phyloP scores from a whole-genome alignment of 768 basidiomycete species.

The Boletus sp. region DNA sequence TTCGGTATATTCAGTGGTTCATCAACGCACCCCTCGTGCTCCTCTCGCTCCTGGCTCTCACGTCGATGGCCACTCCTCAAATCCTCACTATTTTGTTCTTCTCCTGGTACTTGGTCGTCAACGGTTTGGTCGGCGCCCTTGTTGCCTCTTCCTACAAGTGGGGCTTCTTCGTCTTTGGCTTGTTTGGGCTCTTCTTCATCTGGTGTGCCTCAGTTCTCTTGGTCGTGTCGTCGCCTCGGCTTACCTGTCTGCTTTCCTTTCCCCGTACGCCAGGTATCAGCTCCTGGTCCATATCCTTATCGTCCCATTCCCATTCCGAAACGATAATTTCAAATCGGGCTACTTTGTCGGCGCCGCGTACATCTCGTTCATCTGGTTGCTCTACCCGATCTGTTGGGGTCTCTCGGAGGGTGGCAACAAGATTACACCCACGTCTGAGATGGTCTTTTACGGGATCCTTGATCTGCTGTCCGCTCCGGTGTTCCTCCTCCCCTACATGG shows the following conservation, averaged over 20 bases:
- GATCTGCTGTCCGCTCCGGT: slow-evolving; percentile 39
- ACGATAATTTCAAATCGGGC: slow-evolving; percentile 20
- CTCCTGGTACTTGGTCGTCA: slow-evolving; percentile 44
- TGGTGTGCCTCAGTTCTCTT: slow-evolving; percentile 33
- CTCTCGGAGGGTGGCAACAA: slow-evolving; percentile 51
- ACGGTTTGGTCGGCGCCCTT: slow-evolving; percentile 50
- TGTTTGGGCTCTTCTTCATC: slow-evolving; percentile 47
- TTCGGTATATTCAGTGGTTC: slow-evolving; percentile 55
- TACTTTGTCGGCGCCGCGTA: slow-evolving; percentile 39
- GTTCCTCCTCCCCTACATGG: slow-evolving; percentile 36
- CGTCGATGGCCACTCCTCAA: slow-evolving; percentile 47
- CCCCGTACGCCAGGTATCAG: slow-evolving; percentile 23
- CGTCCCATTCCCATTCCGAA: slow-evolving; percentile 28
- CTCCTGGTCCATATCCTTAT: slow-evolving; percentile 29
- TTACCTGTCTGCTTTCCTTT: neutral
- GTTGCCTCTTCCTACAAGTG: slow-evolving; percentile 53
- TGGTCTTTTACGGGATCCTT: slow-evolving; percentile 54
- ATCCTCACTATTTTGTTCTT: slow-evolving; percentile 41
- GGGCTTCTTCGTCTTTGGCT: slow-evolving; percentile 49
- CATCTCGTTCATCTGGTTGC: slow-evolving; percentile 53
- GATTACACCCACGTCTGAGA: slow-evolving; percentile 50
- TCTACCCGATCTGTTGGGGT: slow-evolving; percentile 62
- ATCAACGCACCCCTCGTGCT: slow-evolving; percentile 55
- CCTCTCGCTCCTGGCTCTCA: slow-evolving; percentile 44
- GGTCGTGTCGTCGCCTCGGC: neutral